These are phyloP conservation scores for Cymodocea nodosa DNA, from an alignment of 116 monocot species.

Conservation along the genomic window DNA sequence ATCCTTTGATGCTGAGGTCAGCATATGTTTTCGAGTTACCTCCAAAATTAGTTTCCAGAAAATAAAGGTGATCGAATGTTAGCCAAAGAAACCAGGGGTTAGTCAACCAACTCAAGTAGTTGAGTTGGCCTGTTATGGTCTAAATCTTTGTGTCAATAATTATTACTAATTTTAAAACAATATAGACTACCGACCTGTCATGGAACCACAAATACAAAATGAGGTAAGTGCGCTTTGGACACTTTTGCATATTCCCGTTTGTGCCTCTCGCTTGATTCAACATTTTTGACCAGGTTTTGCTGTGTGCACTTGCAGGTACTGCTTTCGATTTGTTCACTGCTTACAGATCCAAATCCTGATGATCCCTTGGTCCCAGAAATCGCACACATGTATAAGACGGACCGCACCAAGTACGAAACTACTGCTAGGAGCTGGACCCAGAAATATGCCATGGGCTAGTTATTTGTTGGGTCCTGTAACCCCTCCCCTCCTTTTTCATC, in stretches of 20 bases:
- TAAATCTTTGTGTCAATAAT: no score
- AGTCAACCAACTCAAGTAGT: background rate
- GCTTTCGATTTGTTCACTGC: conserved; percentile 26
- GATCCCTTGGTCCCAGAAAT: conserved; percentile 27
- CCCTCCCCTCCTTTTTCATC: conserved; percentile 2
- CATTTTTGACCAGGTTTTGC: background rate
- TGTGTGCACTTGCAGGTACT: conserved; percentile 17
- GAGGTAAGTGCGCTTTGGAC: no score
- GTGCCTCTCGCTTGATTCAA: background rate
- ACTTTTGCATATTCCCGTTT: no score
- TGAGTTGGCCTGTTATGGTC: no score
- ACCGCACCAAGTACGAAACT: conserved; percentile 36
- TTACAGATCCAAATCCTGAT: conserved; percentile 30
- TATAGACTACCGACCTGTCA: no score
- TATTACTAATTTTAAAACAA: no score
- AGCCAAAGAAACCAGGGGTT: no score
- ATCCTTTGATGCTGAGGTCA: no score
- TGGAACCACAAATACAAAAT: no score
- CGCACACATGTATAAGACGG: conserved; percentile 44
- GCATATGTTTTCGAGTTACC: no score
- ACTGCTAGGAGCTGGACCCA: conserved; percentile 48
- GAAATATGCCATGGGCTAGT: conserved; percentile 49
- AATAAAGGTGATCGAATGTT: no score
- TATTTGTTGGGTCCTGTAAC: background rate
- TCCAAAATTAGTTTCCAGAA: no score